Base-by-base conservation (phyloP, 306 rosid genomes). In the Quercus cerris region DNA sequence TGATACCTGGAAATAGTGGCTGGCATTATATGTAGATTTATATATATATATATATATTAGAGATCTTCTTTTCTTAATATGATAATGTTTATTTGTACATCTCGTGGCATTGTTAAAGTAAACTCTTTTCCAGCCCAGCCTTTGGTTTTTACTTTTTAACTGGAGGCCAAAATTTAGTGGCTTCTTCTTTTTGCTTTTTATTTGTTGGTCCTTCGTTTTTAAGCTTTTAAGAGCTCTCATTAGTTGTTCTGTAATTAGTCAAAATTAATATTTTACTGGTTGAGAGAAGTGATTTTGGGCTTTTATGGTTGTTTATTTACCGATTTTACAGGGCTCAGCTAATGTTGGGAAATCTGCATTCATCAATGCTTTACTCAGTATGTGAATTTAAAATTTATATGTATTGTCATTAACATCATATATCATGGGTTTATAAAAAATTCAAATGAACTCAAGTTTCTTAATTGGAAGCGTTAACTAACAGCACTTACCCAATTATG, bases 311-410 rank as follows among this genome's bases (percentile, higher is more conserved):
- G 18, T 83, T 62, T 77, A 69, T 22, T 57, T 75, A 41, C 28
- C 31, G 19, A 79, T 57, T 56, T 31, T 82, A 22, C 79, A 95
- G 96, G 99, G 99, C 28, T 89, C 97, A 59, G 99, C 99, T 75
- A 95, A 95, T 89, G 99, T 95, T 84, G 97, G 99, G 72, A 94
- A 94, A 85, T 94, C 99, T 63, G 99, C 99, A 78, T 95, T 95
- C 78, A 91, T 95, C 80, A 90, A 88, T 69, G 97, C 97, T 80
- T 80, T 95, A 81, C 87, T 95, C n/a, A 89, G 99, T 94, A 89
- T 89, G 98, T 85, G 38, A 19, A 57, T 78, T 66, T 77, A 84
- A 70, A 67, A 19, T 78, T 69, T 56, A 1, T 68, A 23, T 55
- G 56, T 75, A 56, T 49, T 56, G 56, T 56, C 81, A 38, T 38